Evolutionary conservation across 2,329 filamentous ascomycete genomes (phyloP), one percentile per base, ranked within the genome.

Genomic region (Penicillium sp.): DNA sequence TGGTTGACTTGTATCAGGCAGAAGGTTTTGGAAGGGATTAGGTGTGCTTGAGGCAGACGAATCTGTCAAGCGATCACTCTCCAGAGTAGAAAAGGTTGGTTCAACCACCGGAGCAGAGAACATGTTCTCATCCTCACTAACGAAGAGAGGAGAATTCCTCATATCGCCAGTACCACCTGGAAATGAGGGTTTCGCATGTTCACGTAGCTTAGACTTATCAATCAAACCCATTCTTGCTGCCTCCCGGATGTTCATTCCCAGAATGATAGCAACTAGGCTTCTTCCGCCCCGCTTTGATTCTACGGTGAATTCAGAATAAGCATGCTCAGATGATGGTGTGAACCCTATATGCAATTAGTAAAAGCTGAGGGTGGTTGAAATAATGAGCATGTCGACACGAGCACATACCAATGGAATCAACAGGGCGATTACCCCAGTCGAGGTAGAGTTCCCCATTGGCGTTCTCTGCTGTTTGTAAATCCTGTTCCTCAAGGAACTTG

Each of bases 261-360:
- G 77, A 51, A 86, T 81, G 26, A 87, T 71, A 8, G 84, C 81
- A 22, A 80, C 78, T n/a, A 85, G 69, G 2, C 75, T 79, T 61
- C 85, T 78, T 22, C 79, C 77, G 53, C 77, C 74, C 37, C 84
- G 79, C 69, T 88, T 88, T 25, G 72, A 71, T 65, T 87, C 85
- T 15, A 87, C 85, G 49, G 82, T 74, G 5, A 62, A 72, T 20
- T 79, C 69, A 0, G 82, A 85, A 58, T 82, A 83, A 15, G 74
- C 72, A 60, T 86, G 84, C 29, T 77, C 75, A n/a, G 74, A 73
- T 29, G 76, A 75, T 14, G 74, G 72, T 55, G 72, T 70, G 46
- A 77, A 77, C 44, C 67, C 76, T 77, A 37, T 37, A 31, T 29
- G 29, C 9, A 25, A 35, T 55, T 49, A 54, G 43, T 42, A 37